These are phyloP conservation scores for Diaporthe nobilis DNA, from an alignment of 2,329 filamentous ascomycete genomes.

Conservation along the genomic window DNA sequence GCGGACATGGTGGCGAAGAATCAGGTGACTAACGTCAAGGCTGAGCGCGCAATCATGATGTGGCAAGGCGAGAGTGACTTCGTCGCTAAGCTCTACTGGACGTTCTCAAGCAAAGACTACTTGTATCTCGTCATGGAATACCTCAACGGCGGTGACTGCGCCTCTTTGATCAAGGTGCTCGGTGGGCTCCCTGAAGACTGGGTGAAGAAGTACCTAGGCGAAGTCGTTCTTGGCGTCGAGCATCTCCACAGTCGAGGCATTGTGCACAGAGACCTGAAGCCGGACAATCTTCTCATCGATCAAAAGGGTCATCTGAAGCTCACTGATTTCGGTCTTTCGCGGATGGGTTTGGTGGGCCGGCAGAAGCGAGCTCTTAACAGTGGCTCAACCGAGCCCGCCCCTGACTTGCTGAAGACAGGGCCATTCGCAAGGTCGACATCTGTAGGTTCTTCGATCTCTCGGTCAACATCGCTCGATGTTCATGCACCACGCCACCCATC, in stretches of 20 bases:
- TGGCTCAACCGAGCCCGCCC: slow-evolving; percentile 83
- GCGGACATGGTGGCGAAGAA: slow-evolving; percentile 99
- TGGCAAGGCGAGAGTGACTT: slow-evolving; percentile 99
- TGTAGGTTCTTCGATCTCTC: slow-evolving; percentile 79
- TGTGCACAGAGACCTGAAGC: slow-evolving; percentile 96
- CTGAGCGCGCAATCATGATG: slow-evolving; percentile 99
- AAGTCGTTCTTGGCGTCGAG: slow-evolving; percentile 96
- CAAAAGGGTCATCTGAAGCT: slow-evolving; percentile 96
- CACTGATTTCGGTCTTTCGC: slow-evolving; percentile 96
- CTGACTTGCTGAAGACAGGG: slow-evolving; percentile 92
- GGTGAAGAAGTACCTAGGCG: slow-evolving; percentile 97
- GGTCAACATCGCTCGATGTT: slow-evolving; percentile 93
- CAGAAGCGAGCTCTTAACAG: slow-evolving; percentile 93
- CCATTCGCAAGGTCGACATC: slow-evolving; percentile 90
- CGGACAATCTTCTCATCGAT: slow-evolving; percentile 97
- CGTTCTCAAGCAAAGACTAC: slow-evolving; percentile 99
- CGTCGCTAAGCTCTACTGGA: slow-evolving; percentile 99
- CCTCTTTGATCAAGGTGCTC: slow-evolving; percentile 94
- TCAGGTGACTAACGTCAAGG: slow-evolving; percentile 98
- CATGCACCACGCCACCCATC: slow-evolving; percentile 78
- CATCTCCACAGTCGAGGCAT: slow-evolving; percentile 95
- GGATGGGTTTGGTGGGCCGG: slow-evolving; percentile 96
- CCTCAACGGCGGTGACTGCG: slow-evolving; percentile 96
- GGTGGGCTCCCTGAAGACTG: slow-evolving; percentile 95
- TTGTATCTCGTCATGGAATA: slow-evolving; percentile 99